These are phyloP conservation scores for Alternaria solani DNA, from an alignment of 2,329 filamentous ascomycete genomes.

Conservation along the genomic window DNA sequence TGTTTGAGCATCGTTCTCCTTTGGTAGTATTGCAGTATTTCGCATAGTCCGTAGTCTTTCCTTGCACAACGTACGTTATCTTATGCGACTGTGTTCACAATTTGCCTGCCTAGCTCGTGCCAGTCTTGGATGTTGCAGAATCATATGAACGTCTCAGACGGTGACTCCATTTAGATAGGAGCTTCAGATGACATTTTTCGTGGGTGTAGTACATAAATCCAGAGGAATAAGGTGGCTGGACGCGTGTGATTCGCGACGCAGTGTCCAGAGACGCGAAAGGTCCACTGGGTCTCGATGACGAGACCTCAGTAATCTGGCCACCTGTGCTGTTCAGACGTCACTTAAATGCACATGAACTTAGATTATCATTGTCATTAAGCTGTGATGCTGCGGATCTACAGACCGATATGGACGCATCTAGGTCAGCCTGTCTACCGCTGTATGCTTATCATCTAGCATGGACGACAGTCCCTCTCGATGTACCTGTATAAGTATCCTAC, in stretches of 20 bases:
- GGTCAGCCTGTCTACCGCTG: background rate
- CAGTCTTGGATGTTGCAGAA: too few relatives aligned
- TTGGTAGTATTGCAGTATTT: background rate
- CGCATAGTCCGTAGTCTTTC: background rate
- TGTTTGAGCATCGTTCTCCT: background rate
- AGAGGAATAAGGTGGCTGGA: background rate
- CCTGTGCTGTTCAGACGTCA: background rate
- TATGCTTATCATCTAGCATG: background rate
- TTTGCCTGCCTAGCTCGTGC: too few relatives aligned
- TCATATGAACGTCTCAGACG: too few relatives aligned
- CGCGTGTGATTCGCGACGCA: background rate
- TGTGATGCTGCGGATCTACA: background rate
- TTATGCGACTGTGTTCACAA: background rate
- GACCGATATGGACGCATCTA: background rate
- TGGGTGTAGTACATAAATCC: background rate
- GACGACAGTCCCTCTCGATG: too few relatives aligned
- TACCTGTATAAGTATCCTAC: too few relatives aligned
- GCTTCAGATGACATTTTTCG: background rate
- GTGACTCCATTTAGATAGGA: accelerated
- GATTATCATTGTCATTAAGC: background rate
- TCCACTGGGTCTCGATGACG: background rate
- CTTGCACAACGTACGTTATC: background rate
- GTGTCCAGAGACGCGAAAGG: background rate
- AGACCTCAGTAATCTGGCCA: background rate
- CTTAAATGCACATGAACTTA: background rate